Percentiles rank a stretch among this genome's conserved stretches.
Evolutionary conservation across 2,329 filamentous ascomycete species (phyloP).

Genomic region (Magnaporthiopsis incrustans): DNA sequence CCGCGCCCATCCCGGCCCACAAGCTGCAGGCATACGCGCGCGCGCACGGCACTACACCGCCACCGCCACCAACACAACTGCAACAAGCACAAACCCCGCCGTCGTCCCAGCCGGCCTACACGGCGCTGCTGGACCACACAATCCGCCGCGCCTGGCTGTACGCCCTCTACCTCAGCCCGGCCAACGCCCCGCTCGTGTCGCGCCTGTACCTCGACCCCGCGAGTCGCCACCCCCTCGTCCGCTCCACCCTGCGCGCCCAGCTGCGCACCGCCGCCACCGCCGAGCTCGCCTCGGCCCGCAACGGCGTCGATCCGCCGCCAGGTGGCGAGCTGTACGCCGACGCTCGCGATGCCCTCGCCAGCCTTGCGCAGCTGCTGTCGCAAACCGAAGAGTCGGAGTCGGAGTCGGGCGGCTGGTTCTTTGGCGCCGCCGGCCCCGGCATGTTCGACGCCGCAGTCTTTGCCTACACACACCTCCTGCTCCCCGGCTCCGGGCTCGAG

Average conservation of each 20-base stretch:
- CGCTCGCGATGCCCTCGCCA: constrained; percentile 36
- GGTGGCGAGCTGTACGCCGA: constrained; percentile 31
- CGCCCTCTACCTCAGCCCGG: constrained; percentile 66
- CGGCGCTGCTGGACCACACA: constrained; percentile 64
- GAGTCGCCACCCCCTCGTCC: constrained; percentile 53
- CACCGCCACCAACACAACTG: not conserved
- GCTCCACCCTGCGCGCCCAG: constrained; percentile 52
- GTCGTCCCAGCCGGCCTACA: constrained; percentile 47
- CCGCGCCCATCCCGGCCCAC: constrained; percentile 17
- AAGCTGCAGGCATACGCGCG: constrained; percentile 17
- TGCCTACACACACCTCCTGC: constrained; percentile 75
- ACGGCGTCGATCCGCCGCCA: constrained; percentile 9
- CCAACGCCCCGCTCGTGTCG: constrained; percentile 61
- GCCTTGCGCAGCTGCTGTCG: constrained; percentile 34
- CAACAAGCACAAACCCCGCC: not conserved
- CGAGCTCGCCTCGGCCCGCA: constrained; percentile 33
- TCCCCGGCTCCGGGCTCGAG: constrained; percentile 36
- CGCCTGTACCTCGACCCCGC: constrained; percentile 63
- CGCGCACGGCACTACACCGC: constrained; percentile 6
- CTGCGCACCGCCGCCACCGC: constrained; percentile 65
- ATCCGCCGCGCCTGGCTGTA: constrained; percentile 88
- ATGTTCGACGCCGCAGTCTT: constrained; percentile 86
- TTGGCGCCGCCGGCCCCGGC: constrained; percentile 56
- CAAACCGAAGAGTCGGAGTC: not conserved
- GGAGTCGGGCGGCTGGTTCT: constrained; percentile 36